Conservation (phyloP, 2,329 filamentous ascomycete genomes). For the Fusarium sororula region DNA sequence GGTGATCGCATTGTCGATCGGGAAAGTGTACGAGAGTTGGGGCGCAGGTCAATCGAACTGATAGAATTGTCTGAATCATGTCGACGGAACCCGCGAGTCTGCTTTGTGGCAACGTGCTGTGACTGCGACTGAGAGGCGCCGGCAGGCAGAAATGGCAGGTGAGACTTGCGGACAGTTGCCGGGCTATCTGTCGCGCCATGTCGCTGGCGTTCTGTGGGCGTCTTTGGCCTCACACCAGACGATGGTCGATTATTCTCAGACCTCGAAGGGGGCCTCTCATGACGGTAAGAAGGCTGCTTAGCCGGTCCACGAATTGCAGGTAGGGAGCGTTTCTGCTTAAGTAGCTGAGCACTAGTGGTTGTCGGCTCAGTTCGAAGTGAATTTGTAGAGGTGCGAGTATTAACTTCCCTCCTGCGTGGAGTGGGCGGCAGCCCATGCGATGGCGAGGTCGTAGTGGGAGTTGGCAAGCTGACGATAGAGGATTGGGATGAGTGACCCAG, state of each 20-base stretch:
- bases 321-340: constrained; percentile 72
- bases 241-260: constrained; percentile 61
- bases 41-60: constrained; percentile 66
- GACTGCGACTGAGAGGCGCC: constrained; percentile 78
- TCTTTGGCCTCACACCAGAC: constrained; percentile 70
- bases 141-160: constrained; percentile 81
- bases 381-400: constrained; percentile 62
- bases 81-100: constrained; percentile 75
- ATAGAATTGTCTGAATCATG: constrained; percentile 80
- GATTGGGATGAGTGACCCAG: constrained; percentile 75
- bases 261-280: constrained; percentile 69
- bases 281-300: constrained; percentile 58
- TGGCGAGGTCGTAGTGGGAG: constrained; percentile 67
- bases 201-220: constrained; percentile 71
- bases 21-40: constrained; percentile 66
- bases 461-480: constrained; percentile 71
- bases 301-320: constrained; percentile 66
- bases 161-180: constrained; percentile 65
- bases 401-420: constrained; percentile 68
- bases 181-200: constrained; percentile 59
- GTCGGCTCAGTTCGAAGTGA: constrained; percentile 67
- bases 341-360: constrained; percentile 71
- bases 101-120: constrained; percentile 80
- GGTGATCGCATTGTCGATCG: constrained; percentile 68
- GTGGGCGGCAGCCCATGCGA: constrained; percentile 64